These are phyloP conservation scores for Proliferodiscus dingleyae DNA, from an alignment of 2,329 filamentous ascomycete genomes.

Conservation along the genomic window DNA sequence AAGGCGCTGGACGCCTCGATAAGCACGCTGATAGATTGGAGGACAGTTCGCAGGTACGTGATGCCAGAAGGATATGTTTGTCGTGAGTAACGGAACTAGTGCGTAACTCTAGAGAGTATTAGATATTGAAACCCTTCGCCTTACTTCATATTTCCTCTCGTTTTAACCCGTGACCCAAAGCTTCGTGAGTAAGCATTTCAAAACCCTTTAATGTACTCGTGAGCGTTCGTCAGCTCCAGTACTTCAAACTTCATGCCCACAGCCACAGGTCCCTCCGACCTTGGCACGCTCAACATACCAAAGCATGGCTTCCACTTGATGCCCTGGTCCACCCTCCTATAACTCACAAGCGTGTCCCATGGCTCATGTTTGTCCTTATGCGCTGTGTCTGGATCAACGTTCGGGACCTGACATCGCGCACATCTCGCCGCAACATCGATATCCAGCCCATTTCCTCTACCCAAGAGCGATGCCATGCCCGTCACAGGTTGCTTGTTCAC, in stretches of 20 bases:
- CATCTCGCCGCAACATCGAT: constrained; percentile 61
- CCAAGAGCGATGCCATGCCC: constrained; percentile 1
- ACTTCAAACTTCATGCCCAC: constrained; percentile 57
- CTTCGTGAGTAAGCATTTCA: too few relatives aligned
- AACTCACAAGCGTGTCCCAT: constrained; percentile 51
- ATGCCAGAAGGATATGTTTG: too few relatives aligned
- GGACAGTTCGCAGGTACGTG: too few relatives aligned
- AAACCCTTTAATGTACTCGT: constrained; percentile 44
- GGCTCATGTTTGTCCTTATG: constrained; percentile 42
- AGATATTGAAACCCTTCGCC: too few relatives aligned
- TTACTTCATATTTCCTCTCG: too few relatives aligned
- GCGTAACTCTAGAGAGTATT: too few relatives aligned
- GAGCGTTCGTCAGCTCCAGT: constrained; percentile 50
- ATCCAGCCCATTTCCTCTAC: constrained; percentile 28
- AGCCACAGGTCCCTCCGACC: constrained; percentile 47
- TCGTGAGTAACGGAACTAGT: too few relatives aligned
- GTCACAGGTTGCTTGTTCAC: not conserved
- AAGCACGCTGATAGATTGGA: too few relatives aligned
- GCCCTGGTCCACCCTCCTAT: constrained; percentile 56
- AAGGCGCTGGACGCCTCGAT: too few relatives aligned
- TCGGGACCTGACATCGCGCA: constrained; percentile 64
- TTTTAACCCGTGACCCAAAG: too few relatives aligned
- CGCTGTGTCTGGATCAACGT: constrained; percentile 52
- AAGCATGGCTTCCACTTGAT: constrained; percentile 62
- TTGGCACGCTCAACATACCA: constrained; percentile 60